Conservation (phyloP, 805 yeast genomes). For the Teunomyces tritomae region DNA sequence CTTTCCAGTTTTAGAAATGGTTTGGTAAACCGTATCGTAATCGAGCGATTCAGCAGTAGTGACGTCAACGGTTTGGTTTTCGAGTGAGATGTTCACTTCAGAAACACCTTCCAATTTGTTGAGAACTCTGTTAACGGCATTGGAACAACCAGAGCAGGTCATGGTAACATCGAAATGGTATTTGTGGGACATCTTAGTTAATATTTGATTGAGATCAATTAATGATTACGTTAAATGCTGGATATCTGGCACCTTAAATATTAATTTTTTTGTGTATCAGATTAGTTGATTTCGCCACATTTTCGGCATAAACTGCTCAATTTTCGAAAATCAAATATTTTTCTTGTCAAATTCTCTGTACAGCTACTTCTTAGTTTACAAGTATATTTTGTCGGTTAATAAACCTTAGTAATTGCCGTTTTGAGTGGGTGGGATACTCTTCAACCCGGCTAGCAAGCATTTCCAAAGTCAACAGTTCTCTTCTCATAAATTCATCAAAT, state of each 20-base stretch:
- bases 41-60: conserved; percentile 51
- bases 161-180: conserved; percentile 80
- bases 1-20: conserved; percentile 90
- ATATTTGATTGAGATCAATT: neutral
- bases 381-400: neutral
- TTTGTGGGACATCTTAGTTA: conserved; percentile 48
- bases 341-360: neutral
- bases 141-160: conserved; percentile 87
- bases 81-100: conserved; percentile 69
- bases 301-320: neutral
- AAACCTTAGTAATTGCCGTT: neutral
- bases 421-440: conserved; percentile 2
- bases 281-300: neutral
- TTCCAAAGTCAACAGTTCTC: conserved; percentile 1
- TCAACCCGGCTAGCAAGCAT: neutral
- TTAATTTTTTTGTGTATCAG: neutral
- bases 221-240: neutral
- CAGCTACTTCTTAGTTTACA: neutral
- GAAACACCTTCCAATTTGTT: conserved; percentile 71
- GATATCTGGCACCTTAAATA: conserved; percentile 1
- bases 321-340: neutral
- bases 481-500: neutral
- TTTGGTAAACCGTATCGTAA: conserved; percentile 75
- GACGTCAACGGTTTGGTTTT: conserved; percentile 79
- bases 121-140: conserved; percentile 78